These are phyloP conservation scores for Funneliformis caledonium DNA, from an alignment of 371 early-diverging fungal genomes.

Conservation along the genomic window DNA sequence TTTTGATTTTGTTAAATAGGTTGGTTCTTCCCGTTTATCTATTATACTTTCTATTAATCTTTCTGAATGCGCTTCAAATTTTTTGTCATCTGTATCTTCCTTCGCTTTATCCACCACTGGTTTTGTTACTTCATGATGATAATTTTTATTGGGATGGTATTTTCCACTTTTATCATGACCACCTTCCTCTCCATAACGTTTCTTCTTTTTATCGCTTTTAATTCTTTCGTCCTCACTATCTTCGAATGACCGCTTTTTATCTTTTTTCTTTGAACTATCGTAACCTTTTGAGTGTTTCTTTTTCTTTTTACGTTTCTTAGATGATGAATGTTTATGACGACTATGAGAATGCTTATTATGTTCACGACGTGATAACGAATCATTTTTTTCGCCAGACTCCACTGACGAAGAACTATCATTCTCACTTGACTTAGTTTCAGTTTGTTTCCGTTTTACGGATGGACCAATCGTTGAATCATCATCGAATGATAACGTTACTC, in stretches of 20 bases:
- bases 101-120: not conserved
- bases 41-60: not conserved
- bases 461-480: not conserved
- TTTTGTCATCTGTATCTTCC: not conserved
- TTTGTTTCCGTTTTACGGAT: not conserved
- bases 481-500: slow-evolving; percentile 13
- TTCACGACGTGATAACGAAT: not conserved
- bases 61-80: not conserved
- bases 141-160: not conserved
- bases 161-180: not conserved
- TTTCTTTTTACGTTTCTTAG: slow-evolving; percentile 26
- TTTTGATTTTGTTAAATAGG: not conserved
- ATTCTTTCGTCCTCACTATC: slow-evolving; percentile 10
- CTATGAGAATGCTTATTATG: not conserved
- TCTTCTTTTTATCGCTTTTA: slow-evolving; percentile 14
- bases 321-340: slow-evolving; percentile 12
- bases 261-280: slow-evolving; percentile 1
- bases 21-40: not conserved
- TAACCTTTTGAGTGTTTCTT: slow-evolving; percentile 14
- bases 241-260: slow-evolving; percentile 1
- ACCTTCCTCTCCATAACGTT: not conserved
- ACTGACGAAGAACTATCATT: not conserved
- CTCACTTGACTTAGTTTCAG: not conserved
- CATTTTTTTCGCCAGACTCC: not conserved
- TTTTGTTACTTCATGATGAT: not conserved